phyloP scores from a whole-genome alignment of 805 yeast species.

The Ogataea nonfermentans region DNA sequence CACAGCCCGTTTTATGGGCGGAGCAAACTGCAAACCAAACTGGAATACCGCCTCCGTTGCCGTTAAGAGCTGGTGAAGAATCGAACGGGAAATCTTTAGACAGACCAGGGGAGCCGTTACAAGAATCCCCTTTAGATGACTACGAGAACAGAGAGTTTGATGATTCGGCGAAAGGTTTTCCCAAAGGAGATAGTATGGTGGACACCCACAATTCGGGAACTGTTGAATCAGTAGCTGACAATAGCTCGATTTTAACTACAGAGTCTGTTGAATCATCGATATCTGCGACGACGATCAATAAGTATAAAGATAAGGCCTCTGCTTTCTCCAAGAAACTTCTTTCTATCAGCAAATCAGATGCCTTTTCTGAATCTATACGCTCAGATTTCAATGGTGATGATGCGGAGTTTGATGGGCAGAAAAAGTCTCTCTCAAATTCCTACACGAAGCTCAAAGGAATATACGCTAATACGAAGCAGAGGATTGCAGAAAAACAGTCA shows the following conservation, averaged over 20 bases:
- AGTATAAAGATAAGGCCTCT: constrained; percentile 15
- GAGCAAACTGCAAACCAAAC: neutral
- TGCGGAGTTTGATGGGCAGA: neutral
- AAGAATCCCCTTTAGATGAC: no score
- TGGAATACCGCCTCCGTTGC: constrained; percentile 1
- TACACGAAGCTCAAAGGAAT: constrained; percentile 64
- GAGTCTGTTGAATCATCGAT: constrained; percentile 7
- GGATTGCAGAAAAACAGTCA: constrained; percentile 10
- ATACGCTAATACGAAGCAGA: constrained; percentile 53
- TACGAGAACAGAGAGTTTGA: no score
- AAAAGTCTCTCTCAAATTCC: constrained; percentile 39
- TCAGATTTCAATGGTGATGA: neutral
- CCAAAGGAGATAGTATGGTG: neutral
- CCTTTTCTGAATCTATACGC: neutral
- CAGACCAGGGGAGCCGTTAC: no score
- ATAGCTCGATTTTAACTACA: constrained; percentile 3
- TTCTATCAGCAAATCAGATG: neutral
- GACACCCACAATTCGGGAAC: neutral
- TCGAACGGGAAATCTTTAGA: neutral
- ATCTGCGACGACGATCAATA: constrained; percentile 5
- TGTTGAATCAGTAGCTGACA: neutral
- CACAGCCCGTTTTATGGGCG: constrained; percentile 17
- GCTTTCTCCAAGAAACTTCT: constrained; percentile 11
- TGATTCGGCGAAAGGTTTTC: neutral
- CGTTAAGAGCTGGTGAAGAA: neutral